A percentile compares a stretch with the other conserved stretches of the same genome.
Conservation (phyloP, 306 rosid genomes). For the Cicer judaicum region DNA sequence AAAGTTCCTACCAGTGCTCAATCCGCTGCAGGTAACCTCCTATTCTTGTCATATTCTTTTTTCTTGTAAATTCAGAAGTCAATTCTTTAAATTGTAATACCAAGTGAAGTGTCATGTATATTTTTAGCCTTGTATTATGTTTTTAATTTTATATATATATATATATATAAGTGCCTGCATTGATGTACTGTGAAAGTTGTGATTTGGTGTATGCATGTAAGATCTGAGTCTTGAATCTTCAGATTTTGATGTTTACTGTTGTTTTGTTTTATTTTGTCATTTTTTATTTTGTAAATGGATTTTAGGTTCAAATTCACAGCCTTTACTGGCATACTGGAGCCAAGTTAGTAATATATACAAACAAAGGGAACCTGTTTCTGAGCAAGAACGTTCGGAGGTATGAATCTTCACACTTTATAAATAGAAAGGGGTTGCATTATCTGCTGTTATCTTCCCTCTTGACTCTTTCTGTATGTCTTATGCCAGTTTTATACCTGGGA, state of each 20-base stretch:
- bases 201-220: not conserved
- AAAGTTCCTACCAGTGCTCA: constrained; percentile 30
- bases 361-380: constrained; percentile 69
- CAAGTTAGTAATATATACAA: constrained; percentile 52
- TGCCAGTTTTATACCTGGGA: constrained; percentile 76
- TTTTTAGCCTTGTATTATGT: not conserved
- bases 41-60: not conserved
- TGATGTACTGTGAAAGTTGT: not conserved
- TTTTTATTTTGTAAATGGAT: not conserved
- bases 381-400: constrained; percentile 73
- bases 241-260: not conserved
- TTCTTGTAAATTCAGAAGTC: not conserved
- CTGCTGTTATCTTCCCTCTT: constrained; percentile 27
- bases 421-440: not conserved
- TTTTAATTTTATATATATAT: not conserved
- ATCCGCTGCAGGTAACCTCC: constrained; percentile 45
- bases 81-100: not conserved
- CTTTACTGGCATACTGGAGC: constrained; percentile 62
- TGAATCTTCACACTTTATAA: constrained; percentile 1
- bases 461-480: constrained; percentile 42
- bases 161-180: not conserved
- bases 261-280: not conserved
- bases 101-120: not conserved
- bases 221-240: not conserved
- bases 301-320: constrained; percentile 61